Conservation (phyloP, 176 grass and related monocot genomes). For the Bolboschoenus planiculmis region DNA sequence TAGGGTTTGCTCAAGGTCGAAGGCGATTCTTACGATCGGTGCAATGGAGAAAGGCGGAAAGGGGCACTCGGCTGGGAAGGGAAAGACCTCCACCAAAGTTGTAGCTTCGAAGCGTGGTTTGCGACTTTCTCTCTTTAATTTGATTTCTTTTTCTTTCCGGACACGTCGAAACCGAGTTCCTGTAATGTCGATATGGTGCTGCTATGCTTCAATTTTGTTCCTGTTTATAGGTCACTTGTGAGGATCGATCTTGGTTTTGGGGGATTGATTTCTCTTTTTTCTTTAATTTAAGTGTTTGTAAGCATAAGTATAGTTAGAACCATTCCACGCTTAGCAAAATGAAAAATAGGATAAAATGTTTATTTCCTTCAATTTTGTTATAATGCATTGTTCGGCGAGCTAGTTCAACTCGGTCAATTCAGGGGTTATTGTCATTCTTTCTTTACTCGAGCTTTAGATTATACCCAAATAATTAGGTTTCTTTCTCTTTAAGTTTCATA, state of each 20-base stretch:
- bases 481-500: neutral
- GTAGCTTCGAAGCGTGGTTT: constrained; percentile 16
- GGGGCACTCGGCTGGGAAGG: constrained; percentile 2
- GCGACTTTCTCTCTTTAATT: neutral
- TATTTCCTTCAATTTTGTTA: neutral
- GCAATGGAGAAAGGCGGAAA: constrained; percentile 24
- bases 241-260: neutral
- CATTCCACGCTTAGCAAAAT: neutral
- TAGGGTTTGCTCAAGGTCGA: neutral
- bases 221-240: neutral
- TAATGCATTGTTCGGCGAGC: neutral
- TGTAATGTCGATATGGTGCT: neutral
- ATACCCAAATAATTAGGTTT: neutral
- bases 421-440: neutral
- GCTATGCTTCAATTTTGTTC: neutral
- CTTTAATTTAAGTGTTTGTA: neutral
- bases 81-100: constrained; percentile 11
- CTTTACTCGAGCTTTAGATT: neutral
- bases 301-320: no score
- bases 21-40: neutral
- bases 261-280: neutral
- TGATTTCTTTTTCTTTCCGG: neutral
- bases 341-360: neutral
- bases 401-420: neutral
- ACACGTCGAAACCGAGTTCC: neutral